Percentiles rank a stretch among this genome's conserved stretches.
phyloP scores from a whole-genome alignment of 805 yeast species.

The Yarrowia sp. region DNA sequence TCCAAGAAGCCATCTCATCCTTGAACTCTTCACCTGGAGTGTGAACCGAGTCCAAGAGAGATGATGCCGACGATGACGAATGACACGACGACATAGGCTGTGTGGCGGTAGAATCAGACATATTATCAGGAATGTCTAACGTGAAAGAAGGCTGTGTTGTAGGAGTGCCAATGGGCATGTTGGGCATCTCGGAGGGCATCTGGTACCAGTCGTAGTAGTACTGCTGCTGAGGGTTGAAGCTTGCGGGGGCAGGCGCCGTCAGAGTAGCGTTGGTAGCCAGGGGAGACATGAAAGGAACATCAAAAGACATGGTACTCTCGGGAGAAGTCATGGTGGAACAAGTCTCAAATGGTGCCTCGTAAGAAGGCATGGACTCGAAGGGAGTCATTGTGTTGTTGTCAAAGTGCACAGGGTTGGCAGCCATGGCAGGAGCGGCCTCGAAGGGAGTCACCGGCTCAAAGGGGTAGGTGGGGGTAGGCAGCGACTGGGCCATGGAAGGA shows the following conservation, averaged over 20 bases:
- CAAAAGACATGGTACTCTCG: conserved; percentile 18
- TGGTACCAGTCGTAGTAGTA: conserved; percentile 24
- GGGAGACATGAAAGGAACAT: conserved; percentile 15
- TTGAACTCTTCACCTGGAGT: conserved; percentile 21
- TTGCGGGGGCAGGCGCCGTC: neutral
- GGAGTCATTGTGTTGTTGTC: conserved; percentile 1
- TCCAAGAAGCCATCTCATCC: conserved; percentile 26
- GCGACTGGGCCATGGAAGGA: neutral
- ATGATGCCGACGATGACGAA: conserved; percentile 10
- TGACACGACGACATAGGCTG: neutral
- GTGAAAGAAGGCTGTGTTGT: conserved; percentile 12
- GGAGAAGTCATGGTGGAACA: conserved; percentile 24
- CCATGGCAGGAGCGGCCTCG: neutral
- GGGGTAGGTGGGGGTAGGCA: conserved; percentile 15
- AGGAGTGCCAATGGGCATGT: conserved; percentile 16
- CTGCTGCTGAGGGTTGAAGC: neutral
- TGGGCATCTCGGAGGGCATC: neutral
- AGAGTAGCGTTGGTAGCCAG: neutral
- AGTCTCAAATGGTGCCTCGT: conserved; percentile 8
- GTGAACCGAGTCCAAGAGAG: conserved; percentile 23
- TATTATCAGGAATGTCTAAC: conserved; percentile 3
- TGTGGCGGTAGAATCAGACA: conserved; percentile 18
- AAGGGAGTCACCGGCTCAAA: conserved; percentile 18
- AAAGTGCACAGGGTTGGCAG: neutral
- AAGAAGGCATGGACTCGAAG: conserved; percentile 4